Evolutionary conservation across 441 rosid species (phyloP), one percentile per base, ranked within the genome.

Genomic region (Theobroma grandiflorum): DNA sequence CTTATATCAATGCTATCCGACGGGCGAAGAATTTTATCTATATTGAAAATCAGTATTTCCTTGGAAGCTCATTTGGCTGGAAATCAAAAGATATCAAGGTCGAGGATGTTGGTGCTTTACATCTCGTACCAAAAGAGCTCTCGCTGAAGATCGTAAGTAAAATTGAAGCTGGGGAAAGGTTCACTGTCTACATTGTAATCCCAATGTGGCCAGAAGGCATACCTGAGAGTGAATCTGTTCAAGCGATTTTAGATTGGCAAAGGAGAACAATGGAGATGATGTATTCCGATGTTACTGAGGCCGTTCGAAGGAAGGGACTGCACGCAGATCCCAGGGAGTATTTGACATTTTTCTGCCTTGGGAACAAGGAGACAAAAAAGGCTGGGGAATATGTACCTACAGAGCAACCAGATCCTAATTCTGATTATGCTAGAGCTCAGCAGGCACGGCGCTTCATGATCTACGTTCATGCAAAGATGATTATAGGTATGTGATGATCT

Each of bases 11-110:
- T 1, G 94, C 91, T 8, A 92, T 90, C 62, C 89, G 93, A 12
- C 80, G 94, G 58, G 94, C 94, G 26, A 90, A 86, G 35, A 81
- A 85, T 35, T 92, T 90, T 20, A 88, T 92, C 53, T 92, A 90
- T 79, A 89, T 92, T 6, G 96, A 92, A 69, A 92, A 86, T 77
- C 94, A 90, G 79, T 92, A 90, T 78, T 92, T 90, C 74, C 76
- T 92, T 0, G 94, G 95, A 72, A 90, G 95, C 86, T 90, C 95
- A 4, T 90, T 88, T 20, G 89, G 87, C 42, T 92, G 93, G 95
- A 87, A 70, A 63, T 68, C 91, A 4, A 61, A 15, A 61, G 88
- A 77, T 12, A 62, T 89, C 35, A 49, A 16, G 31, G 66, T 81
- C 0, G 83, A 84, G 0, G 90, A 88, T 62, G 81, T 87, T 49